Base-by-base conservation (phyloP, 306 rosid species). In the Prosopis cineraria region DNA sequence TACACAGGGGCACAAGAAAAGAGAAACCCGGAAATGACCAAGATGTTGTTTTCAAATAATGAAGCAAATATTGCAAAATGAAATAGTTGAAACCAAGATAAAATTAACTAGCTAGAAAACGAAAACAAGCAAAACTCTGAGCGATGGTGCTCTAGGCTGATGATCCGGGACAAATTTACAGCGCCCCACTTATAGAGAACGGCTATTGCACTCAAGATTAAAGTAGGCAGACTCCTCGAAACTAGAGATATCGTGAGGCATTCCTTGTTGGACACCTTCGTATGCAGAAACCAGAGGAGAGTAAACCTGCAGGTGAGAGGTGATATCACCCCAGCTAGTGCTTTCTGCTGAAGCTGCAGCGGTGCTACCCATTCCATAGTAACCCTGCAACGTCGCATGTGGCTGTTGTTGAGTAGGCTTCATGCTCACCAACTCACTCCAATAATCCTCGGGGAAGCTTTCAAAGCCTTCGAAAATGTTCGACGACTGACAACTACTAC, bases 281-380 rank as follows among this genome's bases (percentile, higher is more conserved):
- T 78, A 88, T n/a, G 85, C 89, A 75, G 97, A 88, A 79, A 88
- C 85, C 85, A 88, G 63, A 76, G 86, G 84, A 22, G 92, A 84
- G 78, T 82, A 80, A 79, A 84, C 88, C 27, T 52, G 59, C 78
- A 85, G 39, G 22, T 65, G 66, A 69, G 98, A 86, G 72, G 65
- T 86, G 74, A 84, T 88, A 73, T 90, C 96, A 55, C 91, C 97
- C 97, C 94, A 91, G 41, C 89, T 85, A 22, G 74, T 84, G 70
- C 93, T 92, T 73, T 89, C 97, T 22, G 85, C 82, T 74, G 89
- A 86, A 30, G 79, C 70, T 7, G 89, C 82, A 33, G 76, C 82
- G 0, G 79, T 82, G 85, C 80, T 87, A 2, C 81, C 83, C 52
- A 76, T 80, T 25, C 91, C 97, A 73, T 84, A 90, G 59, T 82